Evolutionary conservation across 305 asterid species (phyloP), one percentile per base, ranked within the genome.

Genomic region (Rubia tinctorum): DNA sequence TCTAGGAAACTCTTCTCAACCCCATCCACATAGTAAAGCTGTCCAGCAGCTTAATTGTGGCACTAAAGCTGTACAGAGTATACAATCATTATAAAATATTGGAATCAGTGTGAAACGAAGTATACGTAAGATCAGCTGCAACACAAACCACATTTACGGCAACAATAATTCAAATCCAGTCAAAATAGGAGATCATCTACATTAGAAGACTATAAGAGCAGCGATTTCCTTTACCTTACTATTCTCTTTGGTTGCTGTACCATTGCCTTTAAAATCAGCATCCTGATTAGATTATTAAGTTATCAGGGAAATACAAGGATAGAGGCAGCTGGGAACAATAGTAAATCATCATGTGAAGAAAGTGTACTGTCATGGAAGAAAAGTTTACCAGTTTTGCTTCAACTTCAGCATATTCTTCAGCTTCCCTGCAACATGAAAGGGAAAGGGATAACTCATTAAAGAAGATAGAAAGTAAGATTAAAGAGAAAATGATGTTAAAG

Each of bases 331-430:
- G 42, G 42, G 66, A 25, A 71, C 14, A 49, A 30, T 6, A 9
- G 49, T 20, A 55, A 7, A 7, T 59, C 18, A 18, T 22, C 20
- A 27, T 18, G 45, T 40, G 59, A 60, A 68, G 15, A 15, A 63
- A 71, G 59, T 30, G 37, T 3, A 7, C 6, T 60, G 49, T n/a
- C 25, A 64, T 37, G 11, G 25, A 42, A 71, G 43, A 79, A 74
- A 74, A 62, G 82, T 91, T 75, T 71, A 95, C 99, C 96, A 95
- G 83, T 86, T 92, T 85, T 20, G 93, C 91, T 84, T 95, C 98
- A 76, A 95, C 96, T 87, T 92, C 98, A 72, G 81, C 96, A 66
- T 90, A 84, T n/a, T 95, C 99, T 75, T 95, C 97, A 60, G 80
- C 80, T 66, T 85, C 99, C 81, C 99, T 95, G 87, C 73, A 13